Conservation (phyloP, 192 early-diverging fungal genomes). For the Diversispora epigaea region DNA sequence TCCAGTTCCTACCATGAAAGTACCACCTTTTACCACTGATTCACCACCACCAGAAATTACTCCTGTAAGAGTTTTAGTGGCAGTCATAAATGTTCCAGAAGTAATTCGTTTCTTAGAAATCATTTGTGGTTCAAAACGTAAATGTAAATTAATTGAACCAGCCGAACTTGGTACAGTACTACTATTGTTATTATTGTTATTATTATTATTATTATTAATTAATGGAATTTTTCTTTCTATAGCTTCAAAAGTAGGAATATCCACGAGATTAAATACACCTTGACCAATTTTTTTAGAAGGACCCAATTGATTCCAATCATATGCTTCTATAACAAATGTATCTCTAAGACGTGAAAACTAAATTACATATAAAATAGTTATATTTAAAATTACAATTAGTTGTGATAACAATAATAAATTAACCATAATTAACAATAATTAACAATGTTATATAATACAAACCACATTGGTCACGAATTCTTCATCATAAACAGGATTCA, state of each 20-base stretch:
- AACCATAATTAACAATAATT: background rate
- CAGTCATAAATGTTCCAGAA: conserved; percentile 49
- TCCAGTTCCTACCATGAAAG: conserved; percentile 39
- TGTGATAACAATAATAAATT: too few relatives aligned
- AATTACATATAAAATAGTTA: background rate
- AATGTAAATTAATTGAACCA: conserved; percentile 51
- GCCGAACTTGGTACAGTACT: background rate
- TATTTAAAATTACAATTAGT: too few relatives aligned
- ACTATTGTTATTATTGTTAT: background rate
- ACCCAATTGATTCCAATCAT: conserved; percentile 78
- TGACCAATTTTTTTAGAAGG: conserved; percentile 60
- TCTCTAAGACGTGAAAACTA: conserved; percentile 51
- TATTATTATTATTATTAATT: background rate
- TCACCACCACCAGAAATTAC: conserved; percentile 62
- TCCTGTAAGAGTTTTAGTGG: conserved; percentile 53
- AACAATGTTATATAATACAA: background rate
- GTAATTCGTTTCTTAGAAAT: conserved; percentile 32
- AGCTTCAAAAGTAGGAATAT: conserved; percentile 52
- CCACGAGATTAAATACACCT: conserved; percentile 51
- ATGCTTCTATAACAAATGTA: conserved; percentile 63
- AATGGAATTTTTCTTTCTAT: conserved; percentile 49
- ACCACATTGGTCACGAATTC: conserved; percentile 59
- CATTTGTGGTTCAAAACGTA: conserved; percentile 58
- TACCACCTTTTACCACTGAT: conserved; percentile 47
- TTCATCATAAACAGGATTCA: conserved; percentile 74